These are phyloP conservation scores for Kalaharituber pfeilii DNA, from an alignment of 2,329 filamentous ascomycete species.

Conservation along the genomic window DNA sequence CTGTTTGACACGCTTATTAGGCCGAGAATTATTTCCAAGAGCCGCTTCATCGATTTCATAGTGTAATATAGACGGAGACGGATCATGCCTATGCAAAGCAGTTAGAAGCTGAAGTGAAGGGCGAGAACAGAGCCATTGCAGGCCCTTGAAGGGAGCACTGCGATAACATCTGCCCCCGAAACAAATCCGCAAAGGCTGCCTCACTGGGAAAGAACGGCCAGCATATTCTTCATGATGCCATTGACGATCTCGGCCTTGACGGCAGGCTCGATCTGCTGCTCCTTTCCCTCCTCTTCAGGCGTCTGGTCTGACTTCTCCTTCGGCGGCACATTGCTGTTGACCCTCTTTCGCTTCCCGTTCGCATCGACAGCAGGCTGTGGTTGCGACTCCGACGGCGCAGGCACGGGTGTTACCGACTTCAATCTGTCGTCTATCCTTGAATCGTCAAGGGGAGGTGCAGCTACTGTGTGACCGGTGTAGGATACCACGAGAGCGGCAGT, in stretches of 20 bases:
- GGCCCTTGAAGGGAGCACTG: background rate
- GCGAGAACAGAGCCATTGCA: background rate
- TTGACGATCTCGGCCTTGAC: background rate
- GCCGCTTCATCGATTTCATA: background rate
- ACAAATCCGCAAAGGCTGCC: background rate
- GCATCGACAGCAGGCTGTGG: background rate
- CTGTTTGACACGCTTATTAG: conserved; percentile 15
- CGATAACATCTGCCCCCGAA: background rate
- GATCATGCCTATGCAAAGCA: conserved; percentile 11
- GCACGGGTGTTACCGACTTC: background rate
- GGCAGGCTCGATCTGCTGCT: background rate
- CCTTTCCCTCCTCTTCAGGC: background rate
- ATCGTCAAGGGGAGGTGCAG: background rate
- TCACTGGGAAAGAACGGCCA: background rate
- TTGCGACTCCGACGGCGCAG: background rate
- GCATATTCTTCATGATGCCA: conserved; percentile 1
- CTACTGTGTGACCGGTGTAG: background rate
- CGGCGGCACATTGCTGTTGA: background rate
- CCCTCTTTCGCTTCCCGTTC: background rate
- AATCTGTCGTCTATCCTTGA: background rate
- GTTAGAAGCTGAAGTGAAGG: background rate
- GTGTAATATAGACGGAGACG: conserved; percentile 12
- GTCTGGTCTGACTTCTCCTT: background rate
- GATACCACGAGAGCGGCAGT: too few species aligned
- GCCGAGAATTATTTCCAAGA: conserved; percentile 4